A percentile compares a stretch with the other conserved stretches of the same genome.
These are phyloP conservation scores for Epichloe festucae DNA, from an alignment of 2,329 filamentous ascomycete genomes.

Conservation along the genomic window DNA sequence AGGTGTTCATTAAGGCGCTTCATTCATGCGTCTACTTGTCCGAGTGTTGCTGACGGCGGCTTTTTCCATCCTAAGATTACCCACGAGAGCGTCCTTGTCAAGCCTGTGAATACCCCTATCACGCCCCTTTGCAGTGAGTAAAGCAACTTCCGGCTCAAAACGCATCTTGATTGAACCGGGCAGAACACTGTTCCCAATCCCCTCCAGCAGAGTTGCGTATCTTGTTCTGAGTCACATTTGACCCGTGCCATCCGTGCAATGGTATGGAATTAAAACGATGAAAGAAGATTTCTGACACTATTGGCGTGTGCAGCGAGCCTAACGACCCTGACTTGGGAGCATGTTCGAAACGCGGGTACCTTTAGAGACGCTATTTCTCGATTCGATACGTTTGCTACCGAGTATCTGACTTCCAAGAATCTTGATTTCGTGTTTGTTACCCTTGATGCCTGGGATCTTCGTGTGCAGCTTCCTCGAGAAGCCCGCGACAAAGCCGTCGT, in stretches of 20 bases:
- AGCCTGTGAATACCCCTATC: slow-evolving; percentile 96
- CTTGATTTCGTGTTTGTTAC: slow-evolving; percentile 97
- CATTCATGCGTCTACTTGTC: slow-evolving; percentile 3
- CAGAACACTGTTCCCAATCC: background rate
- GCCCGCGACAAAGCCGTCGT: slow-evolving; percentile 97
- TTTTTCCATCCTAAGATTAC: slow-evolving; percentile 51
- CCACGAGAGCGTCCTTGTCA: slow-evolving; percentile 91
- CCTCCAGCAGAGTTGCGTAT: background rate
- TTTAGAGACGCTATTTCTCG: slow-evolving; percentile 94
- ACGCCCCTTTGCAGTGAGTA: slow-evolving; percentile 96
- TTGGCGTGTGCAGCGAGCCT: slow-evolving; percentile 59
- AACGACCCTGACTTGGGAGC: slow-evolving; percentile 97
- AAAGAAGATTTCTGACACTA: background rate
- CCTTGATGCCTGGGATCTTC: slow-evolving; percentile 94
- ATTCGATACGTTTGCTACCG: slow-evolving; percentile 85
- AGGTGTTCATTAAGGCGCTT: slow-evolving; percentile 2
- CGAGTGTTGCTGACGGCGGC: slow-evolving; percentile 6
- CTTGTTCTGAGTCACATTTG: background rate
- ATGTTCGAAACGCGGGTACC: slow-evolving; percentile 91
- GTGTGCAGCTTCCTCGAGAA: slow-evolving; percentile 96
- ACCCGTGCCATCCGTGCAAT: background rate
- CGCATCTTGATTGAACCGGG: background rate
- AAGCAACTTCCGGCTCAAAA: slow-evolving; percentile 11
- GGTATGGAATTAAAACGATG: background rate
- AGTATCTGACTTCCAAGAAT: slow-evolving; percentile 82